Base-by-base conservation (phyloP, 176 grass and related monocot species). In the Aegilops longissima region DNA sequence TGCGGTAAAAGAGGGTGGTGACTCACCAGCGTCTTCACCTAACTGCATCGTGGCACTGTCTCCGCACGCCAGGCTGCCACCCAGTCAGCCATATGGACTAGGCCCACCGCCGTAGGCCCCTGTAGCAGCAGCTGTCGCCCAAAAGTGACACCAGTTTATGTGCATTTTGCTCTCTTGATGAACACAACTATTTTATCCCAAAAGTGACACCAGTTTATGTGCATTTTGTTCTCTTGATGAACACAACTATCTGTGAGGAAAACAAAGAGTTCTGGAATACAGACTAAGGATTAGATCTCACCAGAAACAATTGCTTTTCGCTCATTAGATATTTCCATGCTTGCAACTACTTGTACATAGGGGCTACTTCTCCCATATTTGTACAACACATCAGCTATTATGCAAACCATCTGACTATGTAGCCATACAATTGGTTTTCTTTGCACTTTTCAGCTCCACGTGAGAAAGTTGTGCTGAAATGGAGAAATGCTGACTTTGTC, bases 281-380 rank as follows among this genome's bases (percentile, higher is more conserved):
- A 30, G 16, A 51, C 9, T 49, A 40, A 5, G 27, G 73, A 71
- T 61, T 14, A 29, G 40, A 33, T 27, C 33, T 85, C 34, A 61
- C 23, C 68, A 74, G 51, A 64, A 54, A 84, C 42, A 80, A n/a
- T 33, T 18, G 42, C 11, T 31, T 39, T 66, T 34, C 40, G 58
- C 34, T 23, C 44, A 42, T 67, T 24, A 76, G 61, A 27, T 47
- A 67, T 66, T 68, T 39, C 18, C 77, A 61, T 77, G 49, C 47
- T 86, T 49, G 18, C 71, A 81, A 85, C 65, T 21, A 58, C 13
- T n/a, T 80, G 58, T 80, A 80, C 39, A 84, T 38, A 3, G n/a
- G 80, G 63, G 21, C n/a, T 33, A 27, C 7, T 14, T 29, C 40
- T 35, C 66, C 59, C 18, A 29, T 35, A 59, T 29, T 2, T 10